These are phyloP conservation scores for Garcia nutans DNA, from an alignment of 345 rosid species.

Conservation along the genomic window DNA sequence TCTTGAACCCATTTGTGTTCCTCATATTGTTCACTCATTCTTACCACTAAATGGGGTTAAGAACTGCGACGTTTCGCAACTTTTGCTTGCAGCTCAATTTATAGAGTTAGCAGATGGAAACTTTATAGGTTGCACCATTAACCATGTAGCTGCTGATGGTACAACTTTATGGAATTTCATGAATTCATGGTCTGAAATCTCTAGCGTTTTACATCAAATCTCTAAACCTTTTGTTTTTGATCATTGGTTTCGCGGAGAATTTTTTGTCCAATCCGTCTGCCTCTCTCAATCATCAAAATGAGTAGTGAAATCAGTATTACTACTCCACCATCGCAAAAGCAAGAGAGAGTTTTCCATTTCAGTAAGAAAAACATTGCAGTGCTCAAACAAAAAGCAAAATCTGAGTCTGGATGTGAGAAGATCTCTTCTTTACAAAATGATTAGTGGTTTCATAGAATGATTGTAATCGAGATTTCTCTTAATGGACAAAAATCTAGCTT, in stretches of 20 bases:
- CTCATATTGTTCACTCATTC: constrained; percentile 29
- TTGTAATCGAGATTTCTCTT: constrained; percentile 8
- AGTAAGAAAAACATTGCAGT: constrained; percentile 4
- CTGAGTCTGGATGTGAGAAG: neutral
- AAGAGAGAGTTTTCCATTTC: constrained; percentile 17
- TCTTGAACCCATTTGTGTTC: constrained; percentile 27
- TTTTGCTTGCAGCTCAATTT: constrained; percentile 44
- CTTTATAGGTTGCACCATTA: constrained; percentile 42
- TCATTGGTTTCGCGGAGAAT: neutral
- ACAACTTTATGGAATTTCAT: constrained; percentile 46
- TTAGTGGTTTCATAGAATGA: constrained; percentile 13
- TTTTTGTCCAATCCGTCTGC: too few species aligned
- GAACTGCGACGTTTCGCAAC: constrained; percentile 33
- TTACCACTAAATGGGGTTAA: constrained; percentile 40
- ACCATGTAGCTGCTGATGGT: constrained; percentile 40
- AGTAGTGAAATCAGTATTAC: neutral
- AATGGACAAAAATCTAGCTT: constrained; percentile 20
- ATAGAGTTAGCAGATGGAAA: constrained; percentile 46
- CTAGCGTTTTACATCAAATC: constrained; percentile 2
- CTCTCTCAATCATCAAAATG: too few species aligned
- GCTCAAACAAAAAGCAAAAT: constrained; percentile 17
- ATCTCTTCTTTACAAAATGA: constrained; percentile 29
- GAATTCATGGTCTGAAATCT: constrained; percentile 45
- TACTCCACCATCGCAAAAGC: neutral
- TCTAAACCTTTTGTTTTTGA: constrained; percentile 19